A percentile compares a stretch with the other conserved stretches of the same genome.
Conservation (phyloP, 768 basidiomycete genomes). For the Clitopilus passeckerianus region DNA sequence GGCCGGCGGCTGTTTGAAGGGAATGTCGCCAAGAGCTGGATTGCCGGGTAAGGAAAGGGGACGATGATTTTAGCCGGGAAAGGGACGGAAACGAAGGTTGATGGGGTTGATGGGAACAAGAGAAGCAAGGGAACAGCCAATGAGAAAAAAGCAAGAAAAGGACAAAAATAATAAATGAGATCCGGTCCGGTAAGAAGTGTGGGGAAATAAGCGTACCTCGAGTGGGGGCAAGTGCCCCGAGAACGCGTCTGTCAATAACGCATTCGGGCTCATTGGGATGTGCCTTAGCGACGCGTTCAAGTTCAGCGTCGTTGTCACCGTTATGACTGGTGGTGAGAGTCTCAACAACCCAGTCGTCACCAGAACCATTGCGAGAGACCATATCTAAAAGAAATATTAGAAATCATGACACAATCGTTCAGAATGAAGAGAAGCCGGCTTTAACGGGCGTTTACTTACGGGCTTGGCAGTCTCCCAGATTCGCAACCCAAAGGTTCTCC, state of each 20-base stretch:
- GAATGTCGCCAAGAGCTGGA: conserved; percentile 63
- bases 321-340: conserved; percentile 66
- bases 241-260: conserved; percentile 59
- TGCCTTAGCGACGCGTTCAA: conserved; percentile 54
- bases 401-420: conserved; percentile 5
- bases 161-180: conserved; percentile 7
- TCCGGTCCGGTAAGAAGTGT: conserved; percentile 9
- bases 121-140: not conserved
- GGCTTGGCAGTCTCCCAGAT: conserved; percentile 78
- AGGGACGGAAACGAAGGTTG: conserved; percentile 2
- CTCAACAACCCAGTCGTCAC: conserved; percentile 54
- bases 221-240: conserved; percentile 75
- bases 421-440: not conserved
- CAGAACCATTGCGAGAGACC: conserved; percentile 38
- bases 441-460: conserved; percentile 34
- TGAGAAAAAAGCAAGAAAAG: not conserved
- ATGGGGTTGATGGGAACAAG: conserved; percentile 3
- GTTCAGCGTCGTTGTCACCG: conserved; percentile 61
- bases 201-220: conserved; percentile 48
- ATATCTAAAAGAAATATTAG: conserved; percentile 32
- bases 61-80: not conserved
- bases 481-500: conserved; percentile 72
- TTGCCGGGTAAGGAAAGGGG: not conserved
- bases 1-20: conserved; percentile 68
- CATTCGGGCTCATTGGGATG: conserved; percentile 73